phyloP scores from a whole-genome alignment of 192 early-diverging fungal species.

The Spizellomyces punctatus region DNA sequence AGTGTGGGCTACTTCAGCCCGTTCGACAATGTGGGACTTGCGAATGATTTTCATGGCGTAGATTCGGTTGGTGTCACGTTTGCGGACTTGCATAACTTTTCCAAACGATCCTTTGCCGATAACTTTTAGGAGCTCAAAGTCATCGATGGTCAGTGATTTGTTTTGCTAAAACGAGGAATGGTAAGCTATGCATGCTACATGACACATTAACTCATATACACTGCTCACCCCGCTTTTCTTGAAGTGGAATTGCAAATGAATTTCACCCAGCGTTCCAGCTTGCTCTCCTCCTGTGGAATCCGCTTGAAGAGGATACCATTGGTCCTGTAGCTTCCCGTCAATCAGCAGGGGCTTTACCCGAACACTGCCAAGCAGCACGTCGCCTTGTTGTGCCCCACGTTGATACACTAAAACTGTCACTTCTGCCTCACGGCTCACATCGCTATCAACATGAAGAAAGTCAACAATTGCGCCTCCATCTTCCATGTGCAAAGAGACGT shows the following conservation, averaged over 20 bases:
- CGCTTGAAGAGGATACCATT: constrained; percentile 36
- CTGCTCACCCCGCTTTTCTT: constrained; percentile 26
- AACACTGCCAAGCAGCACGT: constrained; percentile 31
- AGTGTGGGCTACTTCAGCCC: constrained; percentile 91
- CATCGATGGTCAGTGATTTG: constrained; percentile 79
- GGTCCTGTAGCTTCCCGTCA: constrained; percentile 36
- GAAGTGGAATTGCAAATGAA: constrained; percentile 40
- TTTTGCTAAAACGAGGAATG: constrained; percentile 46
- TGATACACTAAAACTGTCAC: constrained; percentile 38
- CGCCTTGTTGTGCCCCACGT: constrained; percentile 10
- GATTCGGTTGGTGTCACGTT: constrained; percentile 82
- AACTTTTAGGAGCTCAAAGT: constrained; percentile 92
- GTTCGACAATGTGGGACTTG: constrained; percentile 92
- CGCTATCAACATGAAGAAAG: constrained; percentile 20
- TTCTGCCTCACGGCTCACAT: constrained; percentile 43
- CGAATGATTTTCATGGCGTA: constrained; percentile 97
- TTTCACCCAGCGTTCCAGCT: constrained; percentile 21
- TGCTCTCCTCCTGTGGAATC: constrained; percentile 15
- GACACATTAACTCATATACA: not conserved
- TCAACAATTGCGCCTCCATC: too few relatives aligned
- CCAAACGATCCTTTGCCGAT: constrained; percentile 98
- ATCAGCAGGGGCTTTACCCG: constrained; percentile 28
- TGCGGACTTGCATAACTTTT: constrained; percentile 96
- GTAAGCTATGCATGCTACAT: not conserved
- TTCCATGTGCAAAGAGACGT: too few relatives aligned